Evolutionary conservation across 306 rosid species (phyloP).

Genomic region (Cucumis sativus): DNA sequence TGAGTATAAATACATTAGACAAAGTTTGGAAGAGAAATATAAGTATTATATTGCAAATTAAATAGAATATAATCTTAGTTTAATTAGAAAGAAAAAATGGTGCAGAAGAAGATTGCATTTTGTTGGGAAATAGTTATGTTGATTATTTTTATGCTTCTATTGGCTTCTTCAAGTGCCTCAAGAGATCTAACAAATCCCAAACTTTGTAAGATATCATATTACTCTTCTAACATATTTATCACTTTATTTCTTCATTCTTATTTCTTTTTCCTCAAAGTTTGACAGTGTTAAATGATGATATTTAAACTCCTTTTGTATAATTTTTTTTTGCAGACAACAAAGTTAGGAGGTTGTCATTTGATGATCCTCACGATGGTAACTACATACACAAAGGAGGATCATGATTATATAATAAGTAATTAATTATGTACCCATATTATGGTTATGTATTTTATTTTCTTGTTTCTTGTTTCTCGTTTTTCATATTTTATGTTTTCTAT

Average conservation of each 20-base stretch:
- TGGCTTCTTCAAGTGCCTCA: slow-evolving; percentile 1
- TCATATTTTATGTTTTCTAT: no score
- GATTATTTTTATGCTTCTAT: not conserved
- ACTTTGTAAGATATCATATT: not conserved
- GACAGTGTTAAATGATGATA: no score
- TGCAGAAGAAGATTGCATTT: not conserved
- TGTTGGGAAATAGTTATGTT: not conserved
- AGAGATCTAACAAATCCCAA: not conserved
- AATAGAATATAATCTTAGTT: no score
- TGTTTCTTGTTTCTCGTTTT: not conserved
- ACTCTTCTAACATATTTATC: not conserved
- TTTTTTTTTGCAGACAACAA: not conserved
- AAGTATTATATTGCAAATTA: no score
- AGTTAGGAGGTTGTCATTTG: not conserved
- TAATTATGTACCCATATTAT: not conserved
- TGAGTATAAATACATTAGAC: not conserved
- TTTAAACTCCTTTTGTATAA: no score
- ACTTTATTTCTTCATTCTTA: no score
- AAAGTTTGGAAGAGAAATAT: not conserved
- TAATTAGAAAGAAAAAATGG: not conserved
- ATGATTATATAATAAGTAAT: not conserved
- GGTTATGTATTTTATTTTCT: not conserved
- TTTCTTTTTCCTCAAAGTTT: no score
- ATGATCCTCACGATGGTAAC: not conserved
- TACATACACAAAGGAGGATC: not conserved